Evolutionary conservation across 164 flowering plant genomes (phyloP).

Genomic region (Akebia trifoliata): DNA sequence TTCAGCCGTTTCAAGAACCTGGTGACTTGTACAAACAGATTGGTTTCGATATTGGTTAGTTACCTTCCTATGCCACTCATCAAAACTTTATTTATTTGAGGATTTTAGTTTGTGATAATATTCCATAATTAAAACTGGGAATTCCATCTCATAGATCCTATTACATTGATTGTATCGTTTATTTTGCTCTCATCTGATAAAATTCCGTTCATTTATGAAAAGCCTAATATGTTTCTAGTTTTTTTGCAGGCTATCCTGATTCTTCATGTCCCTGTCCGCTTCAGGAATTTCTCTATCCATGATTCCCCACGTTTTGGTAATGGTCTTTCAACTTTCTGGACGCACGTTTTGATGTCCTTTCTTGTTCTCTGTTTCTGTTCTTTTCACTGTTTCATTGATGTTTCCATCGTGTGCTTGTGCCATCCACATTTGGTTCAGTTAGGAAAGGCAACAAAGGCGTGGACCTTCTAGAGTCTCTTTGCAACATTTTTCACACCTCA

Average conservation of each 20-base stretch:
- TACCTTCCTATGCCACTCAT: neutral
- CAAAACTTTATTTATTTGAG: neutral
- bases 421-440: constrained; percentile 36
- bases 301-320: constrained; percentile 67
- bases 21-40: constrained; percentile 86
- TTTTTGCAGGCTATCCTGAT: constrained; percentile 78
- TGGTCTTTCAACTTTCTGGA: constrained; percentile 8
- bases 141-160: neutral
- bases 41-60: constrained; percentile 88
- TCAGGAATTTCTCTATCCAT: constrained; percentile 55
- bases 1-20: constrained; percentile 87
- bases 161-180: neutral
- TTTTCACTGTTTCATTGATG: neutral
- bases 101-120: neutral
- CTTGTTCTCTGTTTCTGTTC: neutral
- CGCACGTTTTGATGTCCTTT: neutral
- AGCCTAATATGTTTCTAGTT: constrained; percentile 8
- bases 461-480: constrained; percentile 80
- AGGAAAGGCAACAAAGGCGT: constrained; percentile 58
- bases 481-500: constrained; percentile 70
- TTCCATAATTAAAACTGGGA: neutral
- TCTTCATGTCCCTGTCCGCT: constrained; percentile 72
- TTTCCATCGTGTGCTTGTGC: constrained; percentile 6
- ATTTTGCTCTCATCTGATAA: neutral
- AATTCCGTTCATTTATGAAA: neutral